phyloP scores from a whole-genome alignment of 768 basidiomycete genomes.

The Trametes cinnabarina region DNA sequence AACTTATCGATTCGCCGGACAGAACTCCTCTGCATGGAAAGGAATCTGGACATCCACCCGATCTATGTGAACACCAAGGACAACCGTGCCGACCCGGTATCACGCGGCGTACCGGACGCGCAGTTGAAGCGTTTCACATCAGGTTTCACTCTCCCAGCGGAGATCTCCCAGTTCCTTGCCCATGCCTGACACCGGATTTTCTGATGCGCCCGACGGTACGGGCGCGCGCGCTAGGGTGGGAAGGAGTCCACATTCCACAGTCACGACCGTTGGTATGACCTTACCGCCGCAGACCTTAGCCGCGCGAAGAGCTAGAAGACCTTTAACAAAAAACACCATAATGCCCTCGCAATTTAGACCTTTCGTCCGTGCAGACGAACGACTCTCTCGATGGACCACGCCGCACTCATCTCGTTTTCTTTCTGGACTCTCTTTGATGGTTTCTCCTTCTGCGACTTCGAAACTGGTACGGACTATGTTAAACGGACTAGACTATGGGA shows the following conservation, averaged over 20 bases:
- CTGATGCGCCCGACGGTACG: too few relatives aligned
- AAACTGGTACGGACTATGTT: not conserved
- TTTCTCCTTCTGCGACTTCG: not conserved
- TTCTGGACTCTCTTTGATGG: not conserved
- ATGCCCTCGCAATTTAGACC: not conserved
- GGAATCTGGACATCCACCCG: not conserved
- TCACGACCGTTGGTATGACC: too few relatives aligned
- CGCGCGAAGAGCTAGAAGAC: not conserved
- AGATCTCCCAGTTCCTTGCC: not conserved
- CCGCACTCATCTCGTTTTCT: not conserved
- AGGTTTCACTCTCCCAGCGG: not conserved
- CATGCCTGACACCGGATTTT: not conserved
- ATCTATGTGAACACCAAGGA: not conserved
- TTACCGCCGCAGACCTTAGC: not conserved
- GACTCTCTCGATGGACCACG: not conserved
- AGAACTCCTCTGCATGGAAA: not conserved
- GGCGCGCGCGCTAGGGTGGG: not conserved
- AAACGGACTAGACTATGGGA: not conserved
- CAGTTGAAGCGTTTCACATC: not conserved
- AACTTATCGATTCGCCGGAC: slow-evolving; percentile 1
- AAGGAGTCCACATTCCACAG: not conserved
- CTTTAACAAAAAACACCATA: not conserved
- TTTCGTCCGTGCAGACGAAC: not conserved
- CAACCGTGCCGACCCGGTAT: slow-evolving; percentile 4
- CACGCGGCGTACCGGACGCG: slow-evolving; percentile 6